Evolutionary conservation across 1,284 basidiomycete species (phyloP), one percentile per base, ranked within the genome.

Genomic region (Trichosporon faecale): DNA sequence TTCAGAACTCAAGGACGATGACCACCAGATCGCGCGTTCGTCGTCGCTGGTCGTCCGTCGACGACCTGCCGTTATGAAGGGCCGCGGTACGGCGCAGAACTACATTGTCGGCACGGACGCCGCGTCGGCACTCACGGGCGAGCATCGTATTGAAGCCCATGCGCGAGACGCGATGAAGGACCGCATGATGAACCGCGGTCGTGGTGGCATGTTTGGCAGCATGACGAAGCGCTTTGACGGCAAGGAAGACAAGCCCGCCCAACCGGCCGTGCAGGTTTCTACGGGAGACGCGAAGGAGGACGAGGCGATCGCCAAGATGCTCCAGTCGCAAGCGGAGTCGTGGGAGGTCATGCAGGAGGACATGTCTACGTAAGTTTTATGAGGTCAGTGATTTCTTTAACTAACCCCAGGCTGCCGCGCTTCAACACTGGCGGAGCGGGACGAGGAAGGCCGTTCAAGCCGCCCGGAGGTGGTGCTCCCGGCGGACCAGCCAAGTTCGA

Each of bases 31-130:
- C 55, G 94, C 96, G 5, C 90, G 96, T 61, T 97, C 96, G 2
- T 94, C 95, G 11, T 95, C 95, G 40, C 91, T 99, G 60, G 87
- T 98, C 73, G 94, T 94, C 21, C 93, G 95, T 74, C 92, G 96
- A 60, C 85, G 96, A 63, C 96, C 95, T 46, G 88, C 94, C 3
- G 74, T 78, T 23, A 85, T 87, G 40, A 89, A 91, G 63, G 96
- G 96, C n/a, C 92, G 91, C 82, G 95, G 96, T 66, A 96, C 91
- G 76, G 95, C 93, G 21, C 89, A 92, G 46, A 89, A 93, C 84
- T 98, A 98, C 81, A 88, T 94, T 57, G 85, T 88, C 66, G 87
- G 87, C 61, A 86, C 89, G 49, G 73, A 79, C 44, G 79, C 79
- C 12, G 78, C 76, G 33, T 78, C 79, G 64, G 74, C 77, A 25